Conservation (phyloP, 1,284 basidiomycete genomes). For the Ceratorhiza oryzae-sativae region DNA sequence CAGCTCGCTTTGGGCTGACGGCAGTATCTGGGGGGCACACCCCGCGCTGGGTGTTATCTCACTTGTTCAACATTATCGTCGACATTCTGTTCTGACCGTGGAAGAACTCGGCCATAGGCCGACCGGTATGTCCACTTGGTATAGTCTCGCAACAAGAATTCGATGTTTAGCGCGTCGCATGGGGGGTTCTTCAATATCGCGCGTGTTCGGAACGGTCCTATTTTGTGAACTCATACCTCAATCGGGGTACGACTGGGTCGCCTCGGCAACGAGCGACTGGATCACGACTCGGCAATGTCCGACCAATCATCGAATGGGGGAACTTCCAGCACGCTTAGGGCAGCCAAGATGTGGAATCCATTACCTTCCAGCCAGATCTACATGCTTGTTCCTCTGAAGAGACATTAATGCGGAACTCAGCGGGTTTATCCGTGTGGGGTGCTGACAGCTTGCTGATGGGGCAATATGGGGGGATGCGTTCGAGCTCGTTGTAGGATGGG, state of each 20-base stretch:
- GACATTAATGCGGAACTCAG: conserved; percentile 26
- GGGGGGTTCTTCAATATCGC: conserved; percentile 18
- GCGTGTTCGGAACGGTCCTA: conserved; percentile 1
- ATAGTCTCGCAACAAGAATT: conserved; percentile 8
- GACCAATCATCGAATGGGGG: conserved; percentile 11
- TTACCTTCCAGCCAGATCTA: conserved; percentile 5
- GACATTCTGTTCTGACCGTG: neutral
- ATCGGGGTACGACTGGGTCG: conserved; percentile 9
- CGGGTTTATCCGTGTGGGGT: conserved; percentile 8
- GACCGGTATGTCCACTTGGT: neutral
- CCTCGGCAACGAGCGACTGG: conserved; percentile 31
- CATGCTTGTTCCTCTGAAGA: conserved; percentile 29
- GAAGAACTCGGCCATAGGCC: neutral
- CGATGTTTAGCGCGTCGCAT: conserved; percentile 8
- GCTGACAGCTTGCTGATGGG: neutral
- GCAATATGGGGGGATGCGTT: neutral
- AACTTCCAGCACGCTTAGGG: conserved; percentile 14
- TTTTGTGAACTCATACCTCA: conserved; percentile 9
- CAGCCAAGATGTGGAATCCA: conserved; percentile 9
- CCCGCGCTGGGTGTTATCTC: conserved; percentile 5
- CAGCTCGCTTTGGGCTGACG: neutral
- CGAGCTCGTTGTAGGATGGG: neutral
- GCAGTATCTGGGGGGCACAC: conserved; percentile 12
- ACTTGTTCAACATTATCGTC: conserved; percentile 9
- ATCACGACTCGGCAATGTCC: conserved; percentile 8